Base-by-base conservation (phyloP, 176 grass and related monocot species). In the Lolium multiflorum region DNA sequence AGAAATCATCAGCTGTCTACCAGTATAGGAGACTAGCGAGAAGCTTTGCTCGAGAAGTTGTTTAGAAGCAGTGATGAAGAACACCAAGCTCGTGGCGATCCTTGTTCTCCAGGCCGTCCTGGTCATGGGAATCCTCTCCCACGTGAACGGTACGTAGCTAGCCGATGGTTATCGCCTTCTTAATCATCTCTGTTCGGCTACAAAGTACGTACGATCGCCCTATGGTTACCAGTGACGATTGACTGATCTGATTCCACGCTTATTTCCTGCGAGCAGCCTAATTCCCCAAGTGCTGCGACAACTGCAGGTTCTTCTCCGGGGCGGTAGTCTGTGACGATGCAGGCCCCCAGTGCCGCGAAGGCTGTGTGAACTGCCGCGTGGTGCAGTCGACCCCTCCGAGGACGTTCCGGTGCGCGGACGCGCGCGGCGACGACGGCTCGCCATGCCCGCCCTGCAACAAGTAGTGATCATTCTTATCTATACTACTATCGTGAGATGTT, bases 281-380 rank as follows among this genome's bases (percentile, higher is more conserved):
- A 25, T 75, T 75, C 71, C 71, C 71, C 0, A 75, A 51, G 47
- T 75, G 71, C 71, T 75, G 71, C 22, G 71, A 75, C 22, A 75
- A 4, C 22, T 75, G 71, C 71, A 75, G 71, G 71, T 75, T 51
- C 71, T 75, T 75, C 71, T 75, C 71, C 7, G 71, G 71, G 22
- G 71, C 71, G 22, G 71, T 75, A 0, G 71, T 75, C 46, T 75
- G 71, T 5, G 71, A 75, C 47, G 71, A 75, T 46, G 71, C 71
- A 14, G 71, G 71, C 0, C 47, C 71, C 3, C 24, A 75, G 22
- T 75, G 71, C 71, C 71, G 71, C 22, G 71, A 75, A 5, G 71
- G 71, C 13, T 75, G 71, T 46, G 47, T 75, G 1, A 75, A 75
- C 71, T 75, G 71, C 6, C 71, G 71, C 46, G 71, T 75, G 21